Conservation (phyloP, 306 rosid genomes). For the Luffa acutangula region DNA sequence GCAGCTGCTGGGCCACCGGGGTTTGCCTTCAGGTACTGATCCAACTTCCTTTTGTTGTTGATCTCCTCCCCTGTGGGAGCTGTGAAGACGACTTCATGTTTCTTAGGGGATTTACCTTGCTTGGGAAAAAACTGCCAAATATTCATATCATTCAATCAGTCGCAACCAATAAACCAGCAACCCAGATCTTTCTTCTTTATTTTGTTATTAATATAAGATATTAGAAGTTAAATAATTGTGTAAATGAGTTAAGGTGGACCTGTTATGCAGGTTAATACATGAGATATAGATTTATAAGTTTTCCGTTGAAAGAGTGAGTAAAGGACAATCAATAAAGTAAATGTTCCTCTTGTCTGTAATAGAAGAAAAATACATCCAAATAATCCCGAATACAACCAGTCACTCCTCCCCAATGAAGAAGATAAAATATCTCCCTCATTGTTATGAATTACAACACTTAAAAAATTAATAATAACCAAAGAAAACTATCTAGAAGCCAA, state of each 20-base stretch:
- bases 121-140: slow-evolving; percentile 66
- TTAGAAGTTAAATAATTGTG: not conserved
- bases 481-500: not conserved
- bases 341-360: not conserved
- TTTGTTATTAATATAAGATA: not conserved
- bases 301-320: not conserved
- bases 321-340: not conserved
- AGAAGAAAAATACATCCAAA: not conserved
- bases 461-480: not conserved
- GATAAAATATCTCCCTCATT: not conserved
- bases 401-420: not conserved
- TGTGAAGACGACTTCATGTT: slow-evolving; percentile 67
- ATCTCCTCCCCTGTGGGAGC: slow-evolving; percentile 95
- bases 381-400: not conserved
- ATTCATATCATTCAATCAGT: slow-evolving; percentile 1
- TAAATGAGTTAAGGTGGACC: not conserved
- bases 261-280: not conserved
- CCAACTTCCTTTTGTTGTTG: slow-evolving; percentile 60
- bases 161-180: slow-evolving; percentile 6
- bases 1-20: slow-evolving; percentile 68
- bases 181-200: not conserved
- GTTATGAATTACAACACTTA: not conserved
- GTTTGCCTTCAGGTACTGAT: slow-evolving; percentile 81
- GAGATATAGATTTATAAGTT: not conserved
- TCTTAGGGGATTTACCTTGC: slow-evolving; percentile 79